Base-by-base conservation (phyloP, 75 land plant species). In the Sequoiadendron giganteum region DNA sequence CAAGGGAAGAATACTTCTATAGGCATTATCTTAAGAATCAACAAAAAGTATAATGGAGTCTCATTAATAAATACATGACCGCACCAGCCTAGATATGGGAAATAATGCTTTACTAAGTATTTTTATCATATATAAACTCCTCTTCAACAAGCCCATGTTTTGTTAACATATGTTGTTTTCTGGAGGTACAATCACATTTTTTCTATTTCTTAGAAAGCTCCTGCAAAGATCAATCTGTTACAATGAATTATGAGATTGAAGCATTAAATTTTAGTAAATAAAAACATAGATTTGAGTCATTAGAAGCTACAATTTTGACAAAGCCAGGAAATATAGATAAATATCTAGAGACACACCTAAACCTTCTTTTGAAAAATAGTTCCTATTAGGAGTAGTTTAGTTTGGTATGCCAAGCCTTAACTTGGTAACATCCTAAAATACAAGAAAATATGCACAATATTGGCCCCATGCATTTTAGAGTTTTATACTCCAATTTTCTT, bases 291-390 rank as follows among this genome's bases (percentile, higher is more conserved):
- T 81, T 43, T 42, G 84, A 10, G 10, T 48, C 52, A 47, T 82
- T 13, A 82, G 84, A 47, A 47, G 43, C 83, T 43, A 10, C 47
- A 45, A 25, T 30, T 3, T 28, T 10, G 25, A 45, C 65, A 38
- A 54, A 85, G 32, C 32, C 14, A 36, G 38, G 32, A 15, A 56
- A 85, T 36, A 85, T 30, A 34, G 65, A 18, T 32, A 55, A 85
- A 85, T 42, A 36, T 38, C 38, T 39, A 30, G 38, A 30, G 15
- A 14, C 80, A 3, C 65, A 95, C 96, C 93, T 95, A 89, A 80
- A 91, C 92, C 85, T 94, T 92, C 85, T 87, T 90, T 83, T 94
- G 96, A 47, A 42, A 45, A 3, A 28, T 28, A 82, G 48, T 82
- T 82, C 8, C 18, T 45, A 82, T 19, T 18, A 73, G 77, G 30